phyloP scores from a whole-genome alignment of 495 filamentous ascomycete species.

The Filosporella fistucella region DNA sequence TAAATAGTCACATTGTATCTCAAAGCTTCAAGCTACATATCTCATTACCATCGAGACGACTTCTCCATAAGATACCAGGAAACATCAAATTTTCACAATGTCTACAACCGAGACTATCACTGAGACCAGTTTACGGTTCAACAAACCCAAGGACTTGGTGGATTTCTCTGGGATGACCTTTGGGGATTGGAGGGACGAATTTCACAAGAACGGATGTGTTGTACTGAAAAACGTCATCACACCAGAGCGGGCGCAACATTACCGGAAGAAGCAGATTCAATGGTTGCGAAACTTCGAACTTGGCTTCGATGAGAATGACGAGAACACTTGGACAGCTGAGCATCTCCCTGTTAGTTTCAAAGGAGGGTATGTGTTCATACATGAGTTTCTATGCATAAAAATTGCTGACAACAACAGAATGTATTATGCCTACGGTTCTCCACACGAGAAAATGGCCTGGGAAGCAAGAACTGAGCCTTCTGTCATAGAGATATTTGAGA shows the following conservation, averaged over 20 bases:
- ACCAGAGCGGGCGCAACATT: slow-evolving; percentile 2
- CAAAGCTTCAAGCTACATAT: too few relatives aligned
- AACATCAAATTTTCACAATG: too few relatives aligned
- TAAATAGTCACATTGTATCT: too few relatives aligned
- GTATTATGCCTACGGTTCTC: slow-evolving; percentile 29
- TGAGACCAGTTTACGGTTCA: too few relatives aligned
- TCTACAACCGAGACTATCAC: too few relatives aligned
- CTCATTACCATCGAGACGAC: too few relatives aligned
- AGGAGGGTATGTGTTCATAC: too few relatives aligned
- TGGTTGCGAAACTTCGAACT: slow-evolving; percentile 20
- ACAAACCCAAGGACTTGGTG: too few relatives aligned
- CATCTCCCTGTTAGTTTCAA: slow-evolving; percentile 30
- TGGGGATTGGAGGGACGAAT: slow-evolving; percentile 21
- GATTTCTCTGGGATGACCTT: too few relatives aligned
- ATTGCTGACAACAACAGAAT: slow-evolving; percentile 28
- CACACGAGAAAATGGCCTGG: slow-evolving; percentile 44
- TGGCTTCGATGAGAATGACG: slow-evolving; percentile 26
- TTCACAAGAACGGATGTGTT: slow-evolving; percentile 9
- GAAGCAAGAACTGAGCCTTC: slow-evolving; percentile 38
- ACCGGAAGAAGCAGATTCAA: slow-evolving; percentile 8
- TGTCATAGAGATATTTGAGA: slow-evolving; percentile 31
- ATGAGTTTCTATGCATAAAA: too few relatives aligned
- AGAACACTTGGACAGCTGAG: slow-evolving; percentile 28
- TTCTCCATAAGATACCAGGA: too few relatives aligned
- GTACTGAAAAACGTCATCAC: slow-evolving; percentile 17